Conservation (phyloP, 352 stramenopile species). For the Pythium myriotylum region DNA sequence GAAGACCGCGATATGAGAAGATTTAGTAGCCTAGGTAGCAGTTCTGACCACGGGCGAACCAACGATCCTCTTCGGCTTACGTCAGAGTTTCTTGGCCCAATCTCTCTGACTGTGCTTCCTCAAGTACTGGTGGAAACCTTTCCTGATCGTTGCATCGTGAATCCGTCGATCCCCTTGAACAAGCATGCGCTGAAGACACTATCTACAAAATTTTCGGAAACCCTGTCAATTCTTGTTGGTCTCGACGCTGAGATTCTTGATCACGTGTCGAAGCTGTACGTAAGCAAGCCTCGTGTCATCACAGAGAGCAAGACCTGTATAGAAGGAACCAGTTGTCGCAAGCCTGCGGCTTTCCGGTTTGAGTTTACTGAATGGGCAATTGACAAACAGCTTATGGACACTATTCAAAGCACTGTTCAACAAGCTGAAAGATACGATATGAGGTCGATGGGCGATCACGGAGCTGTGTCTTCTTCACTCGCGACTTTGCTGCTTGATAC, state of each 20-base stretch:
- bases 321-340: conserved; percentile 72
- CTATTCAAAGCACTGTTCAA: conserved; percentile 61
- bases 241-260: conserved; percentile 79
- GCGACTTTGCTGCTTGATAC: conserved; percentile 19
- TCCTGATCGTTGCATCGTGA: conserved; percentile 54
- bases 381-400: conserved; percentile 66
- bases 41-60: conserved; percentile 39
- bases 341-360: conserved; percentile 70
- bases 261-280: conserved; percentile 74
- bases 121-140: conserved; percentile 49
- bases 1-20: conserved; percentile 70
- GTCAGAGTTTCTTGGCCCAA: conserved; percentile 43
- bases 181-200: conserved; percentile 63
- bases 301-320: conserved; percentile 70
- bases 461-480: conserved; percentile 46
- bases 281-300: conserved; percentile 70
- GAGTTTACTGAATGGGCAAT: conserved; percentile 87
- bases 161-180: conserved; percentile 63
- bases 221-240: conserved; percentile 73
- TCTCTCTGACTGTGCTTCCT: conserved; percentile 57
- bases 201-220: conserved; percentile 83
- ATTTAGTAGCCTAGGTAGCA: conserved; percentile 67
- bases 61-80: conserved; percentile 52
- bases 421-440: conserved; percentile 78
- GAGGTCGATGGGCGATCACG: conserved; percentile 59